phyloP scores from a whole-genome alignment of 208 protist species.

The Trypanosoma theileri region DNA sequence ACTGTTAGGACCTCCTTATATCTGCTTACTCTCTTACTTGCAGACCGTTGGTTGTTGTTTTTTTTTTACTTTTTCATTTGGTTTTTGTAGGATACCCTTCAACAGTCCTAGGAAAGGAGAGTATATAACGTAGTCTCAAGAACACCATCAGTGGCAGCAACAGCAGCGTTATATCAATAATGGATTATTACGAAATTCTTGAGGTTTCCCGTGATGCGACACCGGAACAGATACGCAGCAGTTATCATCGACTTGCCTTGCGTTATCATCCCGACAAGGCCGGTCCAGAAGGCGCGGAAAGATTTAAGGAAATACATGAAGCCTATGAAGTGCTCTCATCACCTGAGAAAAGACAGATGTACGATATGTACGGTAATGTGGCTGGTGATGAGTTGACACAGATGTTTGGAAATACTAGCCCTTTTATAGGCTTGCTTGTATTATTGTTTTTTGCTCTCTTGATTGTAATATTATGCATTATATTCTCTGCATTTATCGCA shows the following conservation, averaged over 20 bases:
- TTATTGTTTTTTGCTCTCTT: constrained; percentile 28
- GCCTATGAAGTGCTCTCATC: constrained; percentile 94
- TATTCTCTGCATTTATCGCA: constrained; percentile 64
- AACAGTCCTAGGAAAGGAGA: not conserved
- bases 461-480: constrained; percentile 34
- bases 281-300: constrained; percentile 25
- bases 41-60: too few species aligned
- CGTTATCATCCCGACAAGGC: constrained; percentile 41
- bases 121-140: not conserved
- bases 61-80: not conserved
- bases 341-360: constrained; percentile 46
- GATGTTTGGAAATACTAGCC: constrained; percentile 19
- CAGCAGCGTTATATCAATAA: not conserved
- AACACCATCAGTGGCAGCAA: not conserved
- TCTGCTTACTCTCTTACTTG: too few species aligned
- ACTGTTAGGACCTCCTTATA: too few species aligned
- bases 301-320: constrained; percentile 58
- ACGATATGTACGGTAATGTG: constrained; percentile 63
- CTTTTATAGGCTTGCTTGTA: constrained; percentile 21
- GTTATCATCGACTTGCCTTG: constrained; percentile 37
- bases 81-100: not conserved
- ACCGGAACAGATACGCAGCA: constrained; percentile 27
- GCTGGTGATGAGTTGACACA: constrained; percentile 37
- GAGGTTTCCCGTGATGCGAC: constrained; percentile 18
- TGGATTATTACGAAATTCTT: constrained; percentile 27